phyloP scores from a whole-genome alignment of 2,329 filamentous ascomycete species.

The Beauveria sp. region DNA sequence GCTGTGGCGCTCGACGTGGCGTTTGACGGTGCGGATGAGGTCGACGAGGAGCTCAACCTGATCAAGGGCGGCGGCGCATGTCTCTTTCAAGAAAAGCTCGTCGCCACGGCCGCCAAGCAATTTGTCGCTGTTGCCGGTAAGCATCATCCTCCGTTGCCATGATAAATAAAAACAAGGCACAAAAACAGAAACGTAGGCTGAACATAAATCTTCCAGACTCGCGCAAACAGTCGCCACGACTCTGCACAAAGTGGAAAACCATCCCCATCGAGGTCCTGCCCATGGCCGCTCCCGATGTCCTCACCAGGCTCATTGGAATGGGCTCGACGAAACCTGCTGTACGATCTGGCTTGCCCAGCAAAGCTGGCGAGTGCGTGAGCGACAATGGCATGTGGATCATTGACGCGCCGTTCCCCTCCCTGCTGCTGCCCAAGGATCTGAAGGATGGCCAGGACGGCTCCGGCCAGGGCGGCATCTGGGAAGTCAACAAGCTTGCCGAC shows the following conservation, averaged over 20 bases:
- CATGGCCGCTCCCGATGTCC: slow-evolving; percentile 69
- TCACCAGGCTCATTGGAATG: slow-evolving; percentile 62
- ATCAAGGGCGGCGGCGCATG: slow-evolving; percentile 99
- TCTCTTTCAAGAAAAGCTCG: slow-evolving; percentile 94
- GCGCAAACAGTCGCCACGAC: slow-evolving; percentile 72
- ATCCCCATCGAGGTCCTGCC: slow-evolving; percentile 94
- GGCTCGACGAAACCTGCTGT: slow-evolving; percentile 66
- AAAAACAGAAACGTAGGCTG: not conserved
- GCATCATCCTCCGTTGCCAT: slow-evolving; percentile 18
- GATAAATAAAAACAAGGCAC: not conserved
- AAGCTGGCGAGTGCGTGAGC: slow-evolving; percentile 67
- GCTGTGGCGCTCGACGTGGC: slow-evolving; percentile 68
- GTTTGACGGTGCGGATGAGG: slow-evolving; percentile 95
- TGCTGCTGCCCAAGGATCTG: slow-evolving; percentile 55
- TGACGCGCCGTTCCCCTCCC: slow-evolving; percentile 76
- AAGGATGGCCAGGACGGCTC: slow-evolving; percentile 41
- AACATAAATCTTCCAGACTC: slow-evolving; percentile 52
- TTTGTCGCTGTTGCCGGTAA: slow-evolving; percentile 81
- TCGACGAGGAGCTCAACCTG: slow-evolving; percentile 88
- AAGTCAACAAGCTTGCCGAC: slow-evolving; percentile 65
- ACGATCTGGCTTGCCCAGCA: slow-evolving; percentile 63
- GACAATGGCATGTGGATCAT: slow-evolving; percentile 67
- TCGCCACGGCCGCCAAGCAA: slow-evolving; percentile 73
- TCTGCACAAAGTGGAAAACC: slow-evolving; percentile 69
- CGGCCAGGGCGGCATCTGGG: slow-evolving; percentile 59